phyloP scores from a whole-genome alignment of 805 yeast species.

The Candida anglica region DNA sequence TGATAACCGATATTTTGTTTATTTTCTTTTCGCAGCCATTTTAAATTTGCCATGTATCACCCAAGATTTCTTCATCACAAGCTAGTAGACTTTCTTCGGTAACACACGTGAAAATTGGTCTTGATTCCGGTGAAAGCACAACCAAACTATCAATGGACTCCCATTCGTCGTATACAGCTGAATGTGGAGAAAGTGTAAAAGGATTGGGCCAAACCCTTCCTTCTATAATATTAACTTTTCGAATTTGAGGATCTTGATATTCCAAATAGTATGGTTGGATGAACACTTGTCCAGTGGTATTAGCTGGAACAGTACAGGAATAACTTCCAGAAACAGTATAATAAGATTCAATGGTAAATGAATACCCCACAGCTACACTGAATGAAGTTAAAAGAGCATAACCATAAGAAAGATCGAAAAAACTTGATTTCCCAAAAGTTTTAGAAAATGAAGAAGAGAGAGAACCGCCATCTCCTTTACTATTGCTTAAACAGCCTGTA shows the following conservation, averaged over 20 bases:
- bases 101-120: constrained; percentile 16
- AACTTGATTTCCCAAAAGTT: constrained; percentile 9
- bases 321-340: constrained; percentile 10
- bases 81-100: constrained; percentile 11
- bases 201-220: constrained; percentile 6
- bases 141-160: constrained; percentile 1
- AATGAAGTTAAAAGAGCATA: neutral
- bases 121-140: constrained; percentile 3
- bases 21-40: too few species aligned
- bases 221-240: constrained; percentile 9
- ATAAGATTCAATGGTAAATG: constrained; percentile 5
- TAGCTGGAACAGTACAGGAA: constrained; percentile 13
- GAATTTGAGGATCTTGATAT: constrained; percentile 8
- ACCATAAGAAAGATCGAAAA: constrained; percentile 10
- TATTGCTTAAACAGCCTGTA: constrained; percentile 15
- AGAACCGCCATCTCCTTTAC: constrained; percentile 17
- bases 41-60: constrained; percentile 5
- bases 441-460: constrained; percentile 11
- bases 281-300: constrained; percentile 18
- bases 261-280: constrained; percentile 13
- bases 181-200: constrained; percentile 1
- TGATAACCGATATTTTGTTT: too few species aligned
- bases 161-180: constrained; percentile 8
- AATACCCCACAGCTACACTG: constrained; percentile 3
- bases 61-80: constrained; percentile 7